Base-by-base conservation (phyloP, 2,329 filamentous ascomycete genomes). In the Exophiala oligosperma region DNA sequence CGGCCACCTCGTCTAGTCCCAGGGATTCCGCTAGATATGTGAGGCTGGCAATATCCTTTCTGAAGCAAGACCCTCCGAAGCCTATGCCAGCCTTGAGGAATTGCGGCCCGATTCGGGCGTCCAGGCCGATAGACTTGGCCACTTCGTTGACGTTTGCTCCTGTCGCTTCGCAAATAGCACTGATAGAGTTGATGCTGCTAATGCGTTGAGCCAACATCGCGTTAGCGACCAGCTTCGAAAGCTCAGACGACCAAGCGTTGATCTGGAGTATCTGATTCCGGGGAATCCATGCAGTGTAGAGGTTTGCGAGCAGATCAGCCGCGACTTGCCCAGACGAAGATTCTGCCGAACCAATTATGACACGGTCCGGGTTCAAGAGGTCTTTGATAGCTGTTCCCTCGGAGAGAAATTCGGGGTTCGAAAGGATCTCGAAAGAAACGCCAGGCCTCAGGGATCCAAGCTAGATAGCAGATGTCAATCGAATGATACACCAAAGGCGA, bases 31-130 rank as follows among this genome's bases (percentile, higher is more conserved):
- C 86, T 29, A 92, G 79, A 73, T 92, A 91, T 17, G 87, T 83
- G 38, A 93, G 76, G 71, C 83, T 89, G 49, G 90, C 78, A 43
- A 92, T 84, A 69, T 93, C 90, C 74, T 93, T 93, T 72, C 88
- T 85, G 79, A 93, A 92, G 73, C 90, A 93, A 60, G 85, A 89
- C 21, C 90, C 90, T 54, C 90, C 89, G 67, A 92, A 93, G 14
- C 90, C 90, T 35, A 91, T 83, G 40, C 86, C 86, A 6, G 89
- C 86, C 73, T 89, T 87, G 41, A 93, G 78, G 73, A 91, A 90
- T 70, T 86, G 84, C 61, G 82, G 78, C 5, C 90, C 90, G 57
- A 93, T 90, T 50, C 90, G 82, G 6, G 80, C 79, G 67, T 93
- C 90, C 38, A 85, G 77, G 50, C 90, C 90, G 29, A 90, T 80